Evolutionary conservation across 176 grass and related monocot genomes (phyloP).

Genomic region (Oryza longistaminata): DNA sequence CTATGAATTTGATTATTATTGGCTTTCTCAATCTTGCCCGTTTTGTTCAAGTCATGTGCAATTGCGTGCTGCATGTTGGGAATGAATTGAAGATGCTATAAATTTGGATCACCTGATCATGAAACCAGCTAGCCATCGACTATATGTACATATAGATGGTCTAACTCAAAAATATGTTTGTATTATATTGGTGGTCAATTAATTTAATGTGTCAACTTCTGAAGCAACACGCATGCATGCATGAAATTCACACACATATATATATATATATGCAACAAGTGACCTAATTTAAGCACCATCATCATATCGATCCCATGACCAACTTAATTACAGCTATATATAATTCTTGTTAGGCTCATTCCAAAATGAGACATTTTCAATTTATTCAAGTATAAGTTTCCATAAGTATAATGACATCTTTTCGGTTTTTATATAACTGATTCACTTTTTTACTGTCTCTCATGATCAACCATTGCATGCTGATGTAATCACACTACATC

Average conservation of each 20-base stretch:
- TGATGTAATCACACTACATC: background rate
- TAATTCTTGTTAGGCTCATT: background rate
- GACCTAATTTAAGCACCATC: background rate
- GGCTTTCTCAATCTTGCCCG: background rate
- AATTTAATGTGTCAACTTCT: background rate
- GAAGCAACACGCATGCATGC: background rate
- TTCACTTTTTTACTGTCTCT: background rate
- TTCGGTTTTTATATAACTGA: background rate
- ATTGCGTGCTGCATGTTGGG: background rate
- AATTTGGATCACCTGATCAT: background rate
- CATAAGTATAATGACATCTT: background rate
- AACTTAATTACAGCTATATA: background rate
- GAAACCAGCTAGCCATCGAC: background rate
- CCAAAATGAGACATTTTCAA: background rate
- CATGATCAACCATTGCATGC: background rate
- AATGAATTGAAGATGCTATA: background rate
- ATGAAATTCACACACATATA: background rate
- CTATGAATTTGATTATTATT: background rate
- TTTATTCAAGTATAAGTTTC: background rate
- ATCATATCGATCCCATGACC: background rate
- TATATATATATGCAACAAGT: background rate
- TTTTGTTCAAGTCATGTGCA: background rate
- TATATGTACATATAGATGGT: background rate
- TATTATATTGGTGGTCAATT: background rate
- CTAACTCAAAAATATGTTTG: background rate